These are phyloP conservation scores for Apiospora aurea DNA, from an alignment of 2,329 filamentous ascomycete genomes.

Conservation along the genomic window DNA sequence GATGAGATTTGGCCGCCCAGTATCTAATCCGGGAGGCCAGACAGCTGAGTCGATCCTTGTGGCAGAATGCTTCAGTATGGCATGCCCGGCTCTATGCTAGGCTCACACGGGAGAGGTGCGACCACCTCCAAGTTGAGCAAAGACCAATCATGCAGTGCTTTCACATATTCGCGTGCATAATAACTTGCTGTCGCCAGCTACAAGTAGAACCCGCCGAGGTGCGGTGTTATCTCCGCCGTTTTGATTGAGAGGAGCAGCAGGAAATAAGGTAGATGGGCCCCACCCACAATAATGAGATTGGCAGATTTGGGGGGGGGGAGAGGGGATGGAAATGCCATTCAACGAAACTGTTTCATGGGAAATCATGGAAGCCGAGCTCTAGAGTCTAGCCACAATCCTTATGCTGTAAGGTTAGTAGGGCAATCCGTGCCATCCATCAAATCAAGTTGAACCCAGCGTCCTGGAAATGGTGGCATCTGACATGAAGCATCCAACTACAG, in stretches of 20 bases:
- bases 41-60: not conserved
- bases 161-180: not conserved
- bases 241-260: not conserved
- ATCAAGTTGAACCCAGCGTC: not conserved
- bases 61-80: not conserved
- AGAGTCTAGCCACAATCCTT: not conserved
- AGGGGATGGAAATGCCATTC: not conserved
- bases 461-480: not conserved
- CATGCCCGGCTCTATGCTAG: not conserved
- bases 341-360: slow-evolving; percentile 1
- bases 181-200: too few species aligned
- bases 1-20: not conserved
- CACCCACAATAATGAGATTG: slow-evolving; percentile 20
- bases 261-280: slow-evolving; percentile 17
- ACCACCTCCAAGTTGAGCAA: not conserved
- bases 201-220: not conserved
- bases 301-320: not conserved
- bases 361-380: not conserved
- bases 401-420: not conserved
- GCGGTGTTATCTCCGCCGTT: not conserved
- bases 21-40: not conserved
- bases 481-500: not conserved
- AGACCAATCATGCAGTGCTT: not conserved
- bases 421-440: not conserved
- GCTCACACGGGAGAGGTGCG: not conserved